A percentile compares a stretch with the other conserved stretches of the same genome.
These are phyloP conservation scores for Geosmithia morbida DNA, from an alignment of 2,329 filamentous ascomycete species.

Conservation along the genomic window DNA sequence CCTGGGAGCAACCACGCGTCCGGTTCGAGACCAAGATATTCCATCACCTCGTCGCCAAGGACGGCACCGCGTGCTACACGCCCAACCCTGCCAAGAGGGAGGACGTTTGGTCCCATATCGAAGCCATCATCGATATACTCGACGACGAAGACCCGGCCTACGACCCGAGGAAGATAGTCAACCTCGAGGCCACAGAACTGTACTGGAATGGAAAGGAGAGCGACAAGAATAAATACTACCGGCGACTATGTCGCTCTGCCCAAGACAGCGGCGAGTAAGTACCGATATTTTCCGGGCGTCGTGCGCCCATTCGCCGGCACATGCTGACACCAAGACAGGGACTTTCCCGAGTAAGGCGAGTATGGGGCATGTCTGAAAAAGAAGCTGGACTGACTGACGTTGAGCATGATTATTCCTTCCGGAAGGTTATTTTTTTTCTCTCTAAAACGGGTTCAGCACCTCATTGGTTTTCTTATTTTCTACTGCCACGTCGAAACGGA, in stretches of 20 bases:
- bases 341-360: slow-evolving; percentile 14
- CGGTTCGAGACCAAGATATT: slow-evolving; percentile 70
- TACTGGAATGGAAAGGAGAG: slow-evolving; percentile 66
- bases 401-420: too few species aligned
- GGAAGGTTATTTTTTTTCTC: too few species aligned
- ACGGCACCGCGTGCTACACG: slow-evolving; percentile 75
- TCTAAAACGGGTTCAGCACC: too few species aligned
- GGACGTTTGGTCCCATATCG: slow-evolving; percentile 70
- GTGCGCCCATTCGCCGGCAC: not conserved
- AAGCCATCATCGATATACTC: slow-evolving; percentile 67
- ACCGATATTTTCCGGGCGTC: not conserved
- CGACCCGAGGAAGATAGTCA: slow-evolving; percentile 77
- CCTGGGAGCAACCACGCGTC: slow-evolving; percentile 75
- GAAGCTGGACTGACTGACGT: too few species aligned
- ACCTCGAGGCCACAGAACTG: slow-evolving; percentile 71
- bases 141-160: slow-evolving; percentile 82
- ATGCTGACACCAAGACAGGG: slow-evolving; percentile 8
- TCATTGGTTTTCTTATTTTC: too few species aligned
- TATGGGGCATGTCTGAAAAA: too few species aligned
- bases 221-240: slow-evolving; percentile 73
- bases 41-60: slow-evolving; percentile 71
- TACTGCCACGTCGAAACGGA: too few species aligned
- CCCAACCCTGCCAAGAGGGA: slow-evolving; percentile 46
- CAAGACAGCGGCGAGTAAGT: slow-evolving; percentile 51
- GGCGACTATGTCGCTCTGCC: slow-evolving; percentile 65